phyloP scores from a whole-genome alignment of 2,329 filamentous ascomycete genomes.

The Scedosporium dehoogii region DNA sequence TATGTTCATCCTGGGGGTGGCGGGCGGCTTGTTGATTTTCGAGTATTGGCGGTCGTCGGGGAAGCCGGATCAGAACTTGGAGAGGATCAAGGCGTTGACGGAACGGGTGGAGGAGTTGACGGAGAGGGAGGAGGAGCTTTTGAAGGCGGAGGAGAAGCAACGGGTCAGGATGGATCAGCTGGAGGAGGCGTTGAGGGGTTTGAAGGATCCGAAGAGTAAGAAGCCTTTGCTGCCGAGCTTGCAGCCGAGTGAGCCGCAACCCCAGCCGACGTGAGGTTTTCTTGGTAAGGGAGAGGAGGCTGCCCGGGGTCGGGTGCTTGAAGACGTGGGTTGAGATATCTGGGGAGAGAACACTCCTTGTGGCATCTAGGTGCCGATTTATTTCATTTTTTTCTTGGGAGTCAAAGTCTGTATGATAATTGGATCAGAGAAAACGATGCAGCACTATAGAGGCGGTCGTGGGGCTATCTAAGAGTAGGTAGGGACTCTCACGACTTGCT shows the following conservation, averaged over 20 bases:
- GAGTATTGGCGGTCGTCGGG: slow-evolving; percentile 49
- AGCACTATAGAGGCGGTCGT: no score
- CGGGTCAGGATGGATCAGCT: slow-evolving; percentile 38
- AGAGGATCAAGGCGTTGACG: slow-evolving; percentile 41
- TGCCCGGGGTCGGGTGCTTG: not conserved
- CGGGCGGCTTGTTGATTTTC: slow-evolving; percentile 46
- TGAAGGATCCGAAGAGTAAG: slow-evolving; percentile 48
- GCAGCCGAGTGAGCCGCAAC: slow-evolving; percentile 11
- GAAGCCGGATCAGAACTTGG: slow-evolving; percentile 49
- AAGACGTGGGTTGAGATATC: not conserved
- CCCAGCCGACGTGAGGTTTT: not conserved
- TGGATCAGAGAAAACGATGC: not conserved
- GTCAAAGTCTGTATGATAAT: not conserved
- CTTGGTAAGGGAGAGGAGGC: not conserved
- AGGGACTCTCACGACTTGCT: not conserved
- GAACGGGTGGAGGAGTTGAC: slow-evolving; percentile 38
- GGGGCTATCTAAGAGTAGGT: no score
- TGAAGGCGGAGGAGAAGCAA: slow-evolving; percentile 32
- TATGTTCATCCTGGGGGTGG: slow-evolving; percentile 51
- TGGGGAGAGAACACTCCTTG: not conserved
- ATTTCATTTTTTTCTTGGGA: no score
- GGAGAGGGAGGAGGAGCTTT: slow-evolving; percentile 38
- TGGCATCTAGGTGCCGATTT: not conserved
- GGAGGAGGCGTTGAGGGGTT: slow-evolving; percentile 40
- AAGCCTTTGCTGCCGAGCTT: slow-evolving; percentile 36